Evolutionary conservation across 768 basidiomycete genomes (phyloP), one percentile per base, ranked within the genome.

Genomic region (Mycena epipterygia): DNA sequence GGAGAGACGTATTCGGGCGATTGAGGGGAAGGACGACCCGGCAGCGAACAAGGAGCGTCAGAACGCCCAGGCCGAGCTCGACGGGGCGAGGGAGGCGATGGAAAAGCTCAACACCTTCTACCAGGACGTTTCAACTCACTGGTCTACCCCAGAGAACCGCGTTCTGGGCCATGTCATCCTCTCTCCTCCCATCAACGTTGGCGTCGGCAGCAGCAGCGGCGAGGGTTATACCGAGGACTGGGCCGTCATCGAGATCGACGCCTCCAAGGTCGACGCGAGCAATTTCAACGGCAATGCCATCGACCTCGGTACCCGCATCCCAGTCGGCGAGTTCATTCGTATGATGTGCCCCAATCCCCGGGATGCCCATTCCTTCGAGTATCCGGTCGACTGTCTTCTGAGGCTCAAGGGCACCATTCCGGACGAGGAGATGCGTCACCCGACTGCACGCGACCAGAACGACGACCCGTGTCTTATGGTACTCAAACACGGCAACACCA

Each of bases 401-500:
- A 59, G 35, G 33, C 68, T 78, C 55, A 19, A n/a, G 5, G 82
- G 73, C 64, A 71, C 68, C 51, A 73, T 84, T 53, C 25, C 75
- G 6, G 79, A 81, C 12, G 68, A 78, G 9, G 67, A 77, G n/a
- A 77, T 85, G 75, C 73, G 56, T 60, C 27, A 67, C 17, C 80
- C 83, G 7, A 64, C 48, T 37, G 71, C 70, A 52, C 32, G 61
- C 29, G 76, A 81, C 67, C 49, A 49, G 19, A 46, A 79, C 41
- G 55, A 58, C 37, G 76, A 81, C 2, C 66, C 74, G 0, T 77
- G 76, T 70, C n/a, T 84, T 11, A 60, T 80, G 25, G 84, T 83
- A 17, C 64, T 82, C 48, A 83, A 86, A 76, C 64, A 68, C 63
- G 82, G 85, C 46, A 71, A 30, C 32, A 62, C 70, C 35, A 77